Percentiles rank a stretch among this genome's conserved stretches.
These are phyloP conservation scores for Cytospora chrysosperma DNA, from an alignment of 2,329 filamentous ascomycete genomes.

Conservation along the genomic window DNA sequence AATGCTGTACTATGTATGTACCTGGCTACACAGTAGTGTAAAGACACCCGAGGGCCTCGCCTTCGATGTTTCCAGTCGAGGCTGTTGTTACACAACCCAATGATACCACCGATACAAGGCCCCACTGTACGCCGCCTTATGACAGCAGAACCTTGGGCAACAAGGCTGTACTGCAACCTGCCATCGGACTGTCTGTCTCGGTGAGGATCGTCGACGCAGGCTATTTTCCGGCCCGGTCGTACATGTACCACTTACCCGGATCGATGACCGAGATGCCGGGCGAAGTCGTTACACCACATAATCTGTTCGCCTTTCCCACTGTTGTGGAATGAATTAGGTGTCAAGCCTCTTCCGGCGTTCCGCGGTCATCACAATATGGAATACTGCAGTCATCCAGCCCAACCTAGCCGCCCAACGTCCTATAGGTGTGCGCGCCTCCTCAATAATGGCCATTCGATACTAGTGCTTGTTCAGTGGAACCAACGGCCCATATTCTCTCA, in stretches of 20 bases:
- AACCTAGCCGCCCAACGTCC: not conserved
- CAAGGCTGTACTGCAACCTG: conserved; percentile 2
- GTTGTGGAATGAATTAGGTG: conserved; percentile 1
- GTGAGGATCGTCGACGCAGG: conserved; percentile 15
- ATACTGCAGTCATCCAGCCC: conserved; percentile 1
- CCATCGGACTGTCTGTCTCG: conserved; percentile 15
- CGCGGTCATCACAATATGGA: conserved; percentile 4
- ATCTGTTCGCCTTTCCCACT: conserved; percentile 8
- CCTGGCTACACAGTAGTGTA: not conserved
- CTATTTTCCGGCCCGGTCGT: conserved; percentile 14
- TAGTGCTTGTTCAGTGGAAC: not conserved
- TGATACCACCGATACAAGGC: not conserved
- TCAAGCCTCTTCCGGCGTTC: conserved; percentile 6
- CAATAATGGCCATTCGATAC: not conserved
- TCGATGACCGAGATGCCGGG: conserved; percentile 11
- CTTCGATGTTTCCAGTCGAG: not conserved
- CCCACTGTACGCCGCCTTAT: not conserved
- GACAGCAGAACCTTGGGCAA: not conserved
- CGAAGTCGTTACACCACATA: conserved; percentile 13
- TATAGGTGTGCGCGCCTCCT: not conserved
- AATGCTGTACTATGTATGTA: not conserved
- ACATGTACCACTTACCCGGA: conserved; percentile 8
- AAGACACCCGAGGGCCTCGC: not conserved
- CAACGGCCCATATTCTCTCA: not conserved
- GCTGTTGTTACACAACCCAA: not conserved